Evolutionary conservation across 1,284 basidiomycete genomes (phyloP).

Genomic region (Amylostereum areolatum): DNA sequence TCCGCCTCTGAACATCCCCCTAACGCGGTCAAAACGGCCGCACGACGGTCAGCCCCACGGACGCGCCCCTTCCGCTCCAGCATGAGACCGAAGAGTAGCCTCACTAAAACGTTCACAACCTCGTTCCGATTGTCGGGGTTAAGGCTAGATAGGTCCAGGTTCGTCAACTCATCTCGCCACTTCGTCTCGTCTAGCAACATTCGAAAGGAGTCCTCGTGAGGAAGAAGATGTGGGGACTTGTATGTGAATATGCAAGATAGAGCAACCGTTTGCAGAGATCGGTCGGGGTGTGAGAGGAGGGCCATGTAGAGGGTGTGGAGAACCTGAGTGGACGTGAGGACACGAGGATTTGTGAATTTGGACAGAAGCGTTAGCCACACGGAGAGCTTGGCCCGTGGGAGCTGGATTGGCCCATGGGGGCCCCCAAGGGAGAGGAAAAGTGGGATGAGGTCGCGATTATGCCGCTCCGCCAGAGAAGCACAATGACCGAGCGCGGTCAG

Average conservation of each 20-base stretch:
- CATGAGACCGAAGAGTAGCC: conserved; percentile 88
- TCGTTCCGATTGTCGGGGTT: conserved; percentile 59
- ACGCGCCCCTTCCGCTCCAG: conserved; percentile 73
- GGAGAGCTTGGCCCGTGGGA: conserved; percentile 53
- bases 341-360: conserved; percentile 90
- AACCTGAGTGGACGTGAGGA: conserved; percentile 65
- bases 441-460: conserved; percentile 77
- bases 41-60: conserved; percentile 69
- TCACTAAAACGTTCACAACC: conserved; percentile 71
- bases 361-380: conserved; percentile 84
- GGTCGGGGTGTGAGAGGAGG: conserved; percentile 85
- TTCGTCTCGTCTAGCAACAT: conserved; percentile 79
- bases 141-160: conserved; percentile 64
- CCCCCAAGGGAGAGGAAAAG: conserved; percentile 64
- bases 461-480: conserved; percentile 71
- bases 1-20: conserved; percentile 71
- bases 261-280: conserved; percentile 70
- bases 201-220: conserved; percentile 66
- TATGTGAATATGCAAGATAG: conserved; percentile 83
- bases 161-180: conserved; percentile 85
- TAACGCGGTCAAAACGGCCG: conserved; percentile 74
- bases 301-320: conserved; percentile 67
- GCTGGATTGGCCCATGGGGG: conserved; percentile 32
- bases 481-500: conserved; percentile 64
- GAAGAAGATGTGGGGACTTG: conserved; percentile 64